Percentiles rank a stretch among this genome's conserved stretches.
These are phyloP conservation scores for Ziziphus jujuba DNA, from an alignment of 306 rosid genomes.

Conservation along the genomic window DNA sequence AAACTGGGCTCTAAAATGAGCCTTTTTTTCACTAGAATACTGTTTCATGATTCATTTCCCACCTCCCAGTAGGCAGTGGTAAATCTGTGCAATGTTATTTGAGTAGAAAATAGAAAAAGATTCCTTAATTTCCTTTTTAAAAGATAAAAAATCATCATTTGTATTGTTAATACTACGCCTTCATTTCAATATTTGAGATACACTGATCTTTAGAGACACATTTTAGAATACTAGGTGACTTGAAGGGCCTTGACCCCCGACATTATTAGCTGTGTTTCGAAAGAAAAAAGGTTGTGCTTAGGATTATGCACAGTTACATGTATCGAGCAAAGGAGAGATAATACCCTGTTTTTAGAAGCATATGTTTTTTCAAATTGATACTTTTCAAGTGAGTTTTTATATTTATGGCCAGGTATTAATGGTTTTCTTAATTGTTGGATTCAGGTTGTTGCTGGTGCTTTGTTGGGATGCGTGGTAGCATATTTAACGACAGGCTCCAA, in stretches of 20 bases:
- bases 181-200: no score
- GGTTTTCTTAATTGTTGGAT: slow-evolving; percentile 2
- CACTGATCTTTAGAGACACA: no score
- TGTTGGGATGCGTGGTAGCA: slow-evolving; percentile 75
- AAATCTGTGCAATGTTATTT: neutral
- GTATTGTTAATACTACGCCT: no score
- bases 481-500: slow-evolving; percentile 42
- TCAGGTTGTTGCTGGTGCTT: slow-evolving; percentile 82
- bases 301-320: no score
- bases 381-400: neutral
- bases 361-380: neutral
- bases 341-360: neutral
- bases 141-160: no score
- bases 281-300: neutral
- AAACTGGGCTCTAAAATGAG: neutral
- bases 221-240: no score
- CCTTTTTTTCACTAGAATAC: neutral
- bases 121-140: no score
- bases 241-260: no score
- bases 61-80: neutral
- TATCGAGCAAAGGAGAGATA: neutral
- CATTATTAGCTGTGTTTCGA: neutral
- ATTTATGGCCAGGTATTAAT: neutral
- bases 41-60: slow-evolving; percentile 5
- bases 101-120: no score